Evolutionary conservation across 345 rosid species (phyloP).

Genomic region (Clausena lansium): DNA sequence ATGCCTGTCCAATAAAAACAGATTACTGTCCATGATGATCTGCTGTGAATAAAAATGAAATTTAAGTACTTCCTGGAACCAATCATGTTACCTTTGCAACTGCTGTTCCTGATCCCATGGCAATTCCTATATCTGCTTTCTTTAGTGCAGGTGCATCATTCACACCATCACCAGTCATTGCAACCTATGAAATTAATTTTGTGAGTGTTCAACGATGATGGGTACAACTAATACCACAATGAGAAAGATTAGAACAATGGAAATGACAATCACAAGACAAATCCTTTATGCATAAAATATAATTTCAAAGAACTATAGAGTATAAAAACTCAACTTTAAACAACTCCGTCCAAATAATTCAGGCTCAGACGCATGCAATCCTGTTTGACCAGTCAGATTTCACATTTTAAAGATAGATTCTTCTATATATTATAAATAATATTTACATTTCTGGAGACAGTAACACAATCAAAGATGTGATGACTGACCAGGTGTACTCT

Average conservation of each 20-base stretch:
- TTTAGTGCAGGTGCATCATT: constrained; percentile 99
- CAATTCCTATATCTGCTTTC: constrained; percentile 98
- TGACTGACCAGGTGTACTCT: neutral
- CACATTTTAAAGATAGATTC: neutral
- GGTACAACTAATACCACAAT: neutral
- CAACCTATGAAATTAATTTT: constrained; percentile 58
- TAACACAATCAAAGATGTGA: neutral
- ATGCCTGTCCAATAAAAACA: neutral
- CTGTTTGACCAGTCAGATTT: neutral
- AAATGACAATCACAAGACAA: neutral
- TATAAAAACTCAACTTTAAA: neutral
- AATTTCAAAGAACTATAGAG: neutral
- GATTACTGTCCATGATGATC: neutral
- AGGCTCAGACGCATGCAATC: neutral
- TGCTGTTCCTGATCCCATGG: constrained; percentile 99
- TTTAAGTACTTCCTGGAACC: neutral
- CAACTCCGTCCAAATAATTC: neutral
- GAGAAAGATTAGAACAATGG: neutral
- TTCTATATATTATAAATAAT: neutral
- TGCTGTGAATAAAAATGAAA: neutral
- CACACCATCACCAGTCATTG: constrained; percentile 99
- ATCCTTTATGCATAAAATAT: neutral
- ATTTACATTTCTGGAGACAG: neutral
- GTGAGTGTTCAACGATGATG: neutral
- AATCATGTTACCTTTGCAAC: constrained; percentile 80